Evolutionary conservation across 2,329 filamentous ascomycete genomes (phyloP), one percentile per base, ranked within the genome.

Genomic region (Colletotrichum falcatum): DNA sequence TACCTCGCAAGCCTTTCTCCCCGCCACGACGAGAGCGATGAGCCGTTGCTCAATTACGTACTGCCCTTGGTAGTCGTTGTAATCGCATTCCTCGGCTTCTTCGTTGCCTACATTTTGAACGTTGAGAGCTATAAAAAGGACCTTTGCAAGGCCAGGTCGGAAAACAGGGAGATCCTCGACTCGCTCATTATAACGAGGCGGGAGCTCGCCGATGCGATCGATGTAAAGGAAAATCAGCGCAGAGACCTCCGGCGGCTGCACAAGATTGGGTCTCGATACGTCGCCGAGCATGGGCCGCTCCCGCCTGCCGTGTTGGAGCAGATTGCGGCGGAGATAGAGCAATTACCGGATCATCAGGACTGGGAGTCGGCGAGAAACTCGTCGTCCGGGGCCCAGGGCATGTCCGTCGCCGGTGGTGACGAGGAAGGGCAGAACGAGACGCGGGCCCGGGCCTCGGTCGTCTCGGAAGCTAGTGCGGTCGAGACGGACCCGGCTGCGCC

Each of bases 401-500:
- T 37, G 2, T 61, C 35, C n/a, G 44, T 39, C 14, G 16, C 51
- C 26, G 16, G 33, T 9, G 5, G n/a, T n/a, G 30, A 48, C n/a
- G 30, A 26, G 11, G 33, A 48, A 2, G 16, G 9, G 46, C 16
- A 51, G 4, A 12, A 23, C 7, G 42, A 39, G n/a, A 6, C 30
- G 11, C 51, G 5, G 30, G 30, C 9, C 33, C 12, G 51, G 11
- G 20, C 23, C 5, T 55, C 51, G 11, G 3, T 20, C 18, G n/a
- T 33, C 30, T n/a, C 30, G 51, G 9, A 26, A 9, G 12, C 6
- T 8, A 16, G 53, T 37, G 9, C 12, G 12, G 6, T 56, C 9
- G 37, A 44, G 26, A 59, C 37, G 20, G 55, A 59, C 28, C 35
- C 55, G 37, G 37, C 23, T 14, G 55, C 55, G 23, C 55, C 55